These are phyloP conservation scores for Sporothrix pallida DNA, from an alignment of 2,329 filamentous ascomycete species.

Conservation along the genomic window DNA sequence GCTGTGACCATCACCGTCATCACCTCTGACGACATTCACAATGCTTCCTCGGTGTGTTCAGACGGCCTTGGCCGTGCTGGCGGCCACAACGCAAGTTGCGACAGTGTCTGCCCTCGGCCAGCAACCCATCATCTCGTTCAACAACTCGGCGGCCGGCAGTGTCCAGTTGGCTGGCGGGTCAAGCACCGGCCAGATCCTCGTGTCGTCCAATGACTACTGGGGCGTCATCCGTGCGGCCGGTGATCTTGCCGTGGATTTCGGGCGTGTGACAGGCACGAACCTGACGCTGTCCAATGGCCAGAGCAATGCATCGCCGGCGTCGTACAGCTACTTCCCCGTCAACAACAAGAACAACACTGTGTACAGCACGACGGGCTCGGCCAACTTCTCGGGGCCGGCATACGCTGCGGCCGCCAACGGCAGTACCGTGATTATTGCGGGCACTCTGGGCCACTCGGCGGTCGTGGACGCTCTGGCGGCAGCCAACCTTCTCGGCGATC, in stretches of 20 bases:
- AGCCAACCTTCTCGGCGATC: conserved; percentile 61
- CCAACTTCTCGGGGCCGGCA: conserved; percentile 53
- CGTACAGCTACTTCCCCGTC: conserved; percentile 52
- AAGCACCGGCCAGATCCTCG: conserved; percentile 56
- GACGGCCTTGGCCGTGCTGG: conserved; percentile 6
- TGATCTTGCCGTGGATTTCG: conserved; percentile 72
- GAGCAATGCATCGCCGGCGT: conserved; percentile 45
- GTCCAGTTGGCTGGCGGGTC: conserved; percentile 47
- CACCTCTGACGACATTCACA: not conserved
- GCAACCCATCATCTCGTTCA: conserved; percentile 54
- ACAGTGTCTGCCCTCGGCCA: conserved; percentile 52
- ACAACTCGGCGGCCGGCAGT: conserved; percentile 39
- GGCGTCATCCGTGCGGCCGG: conserved; percentile 71
- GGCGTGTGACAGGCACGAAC: conserved; percentile 70
- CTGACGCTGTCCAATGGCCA: conserved; percentile 62
- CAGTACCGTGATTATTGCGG: conserved; percentile 68
- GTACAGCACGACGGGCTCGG: conserved; percentile 52
- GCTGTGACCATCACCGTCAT: not conserved
- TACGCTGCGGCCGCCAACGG: conserved; percentile 50
- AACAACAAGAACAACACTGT: conserved; percentile 55
- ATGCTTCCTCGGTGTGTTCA: conserved; percentile 18
- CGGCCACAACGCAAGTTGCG: conserved; percentile 34
- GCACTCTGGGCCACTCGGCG: conserved; percentile 69
- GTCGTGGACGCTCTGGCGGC: conserved; percentile 64
- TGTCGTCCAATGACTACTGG: conserved; percentile 67